phyloP scores from a whole-genome alignment of 768 basidiomycete genomes.

The Phanerodontia chrysosporium region DNA sequence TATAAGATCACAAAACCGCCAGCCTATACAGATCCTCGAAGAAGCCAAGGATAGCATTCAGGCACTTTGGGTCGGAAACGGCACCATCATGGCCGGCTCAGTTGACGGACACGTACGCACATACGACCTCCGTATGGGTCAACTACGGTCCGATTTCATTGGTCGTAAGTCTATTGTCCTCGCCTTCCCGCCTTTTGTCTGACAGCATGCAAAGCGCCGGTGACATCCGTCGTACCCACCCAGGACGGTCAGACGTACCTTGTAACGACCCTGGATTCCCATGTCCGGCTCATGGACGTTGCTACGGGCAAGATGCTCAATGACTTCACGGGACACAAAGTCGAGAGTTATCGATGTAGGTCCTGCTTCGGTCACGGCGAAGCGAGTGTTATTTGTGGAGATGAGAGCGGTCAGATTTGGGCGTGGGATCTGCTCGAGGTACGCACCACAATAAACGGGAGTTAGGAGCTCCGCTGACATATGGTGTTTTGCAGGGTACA shows the following conservation, averaged over 20 bases:
- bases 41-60: conserved; percentile 89
- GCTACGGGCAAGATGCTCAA: conserved; percentile 80
- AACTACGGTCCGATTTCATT: conserved; percentile 84
- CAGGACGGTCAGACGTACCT: conserved; percentile 78
- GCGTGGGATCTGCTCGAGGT: conserved; percentile 93
- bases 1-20: conserved; percentile 60
- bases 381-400: conserved; percentile 78
- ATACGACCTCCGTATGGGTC: conserved; percentile 93
- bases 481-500: conserved; percentile 48
- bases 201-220: conserved; percentile 59
- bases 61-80: conserved; percentile 61
- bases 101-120: conserved; percentile 91
- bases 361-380: conserved; percentile 84
- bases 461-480: not conserved
- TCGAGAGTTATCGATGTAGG: conserved; percentile 72
- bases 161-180: conserved; percentile 59
- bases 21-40: conserved; percentile 86
- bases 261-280: conserved; percentile 79
- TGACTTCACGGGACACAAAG: conserved; percentile 74
- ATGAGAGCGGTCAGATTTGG: conserved; percentile 88
- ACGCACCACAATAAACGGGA: conserved; percentile 25
- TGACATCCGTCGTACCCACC: conserved; percentile 79
- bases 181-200: not conserved
- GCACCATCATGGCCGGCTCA: conserved; percentile 74
- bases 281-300: conserved; percentile 82